Conservation (phyloP, 2,329 filamentous ascomycete species). For the Alternaria brassicae region DNA sequence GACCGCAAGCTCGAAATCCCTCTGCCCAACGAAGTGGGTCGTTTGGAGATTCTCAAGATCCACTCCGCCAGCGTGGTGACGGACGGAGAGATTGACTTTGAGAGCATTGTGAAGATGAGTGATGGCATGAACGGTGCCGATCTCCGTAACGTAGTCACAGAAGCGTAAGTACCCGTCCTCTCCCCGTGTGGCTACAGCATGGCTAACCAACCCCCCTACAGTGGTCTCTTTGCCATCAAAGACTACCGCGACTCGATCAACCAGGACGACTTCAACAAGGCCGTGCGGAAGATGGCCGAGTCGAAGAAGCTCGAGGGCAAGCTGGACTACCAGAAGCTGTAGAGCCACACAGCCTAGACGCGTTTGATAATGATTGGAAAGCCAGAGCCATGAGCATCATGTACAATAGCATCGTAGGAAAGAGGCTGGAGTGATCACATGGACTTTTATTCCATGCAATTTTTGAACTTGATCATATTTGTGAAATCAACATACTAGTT, state of each 20-base stretch:
- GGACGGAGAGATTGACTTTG: constrained; percentile 96
- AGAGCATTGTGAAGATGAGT: constrained; percentile 99
- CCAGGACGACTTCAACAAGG: constrained; percentile 99
- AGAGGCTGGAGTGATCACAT: background rate
- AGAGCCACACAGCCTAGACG: constrained; percentile 35
- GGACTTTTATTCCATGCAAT: background rate
- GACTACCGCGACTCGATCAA: constrained; percentile 95
- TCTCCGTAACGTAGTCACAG: constrained; percentile 95
- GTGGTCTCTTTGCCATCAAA: constrained; percentile 96
- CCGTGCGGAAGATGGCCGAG: constrained; percentile 95
- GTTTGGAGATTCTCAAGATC: constrained; percentile 97
- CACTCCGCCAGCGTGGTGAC: constrained; percentile 85
- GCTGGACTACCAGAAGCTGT: constrained; percentile 96
- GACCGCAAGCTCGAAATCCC: constrained; percentile 99
- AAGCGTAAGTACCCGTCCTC: constrained; percentile 74
- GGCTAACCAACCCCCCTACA: constrained; percentile 54
- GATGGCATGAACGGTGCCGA: constrained; percentile 97
- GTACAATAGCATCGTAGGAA: constrained; percentile 10
- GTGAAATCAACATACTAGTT: background rate
- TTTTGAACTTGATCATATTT: background rate
- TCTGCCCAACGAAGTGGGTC: constrained; percentile 93
- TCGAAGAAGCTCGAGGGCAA: constrained; percentile 99
- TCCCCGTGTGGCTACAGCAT: background rate
- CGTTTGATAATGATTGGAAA: constrained; percentile 17
- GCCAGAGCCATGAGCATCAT: constrained; percentile 15